Percentiles rank a stretch among this genome's conserved stretches.
phyloP scores from a whole-genome alignment of 83 land plant species.

The Picea mariana region DNA sequence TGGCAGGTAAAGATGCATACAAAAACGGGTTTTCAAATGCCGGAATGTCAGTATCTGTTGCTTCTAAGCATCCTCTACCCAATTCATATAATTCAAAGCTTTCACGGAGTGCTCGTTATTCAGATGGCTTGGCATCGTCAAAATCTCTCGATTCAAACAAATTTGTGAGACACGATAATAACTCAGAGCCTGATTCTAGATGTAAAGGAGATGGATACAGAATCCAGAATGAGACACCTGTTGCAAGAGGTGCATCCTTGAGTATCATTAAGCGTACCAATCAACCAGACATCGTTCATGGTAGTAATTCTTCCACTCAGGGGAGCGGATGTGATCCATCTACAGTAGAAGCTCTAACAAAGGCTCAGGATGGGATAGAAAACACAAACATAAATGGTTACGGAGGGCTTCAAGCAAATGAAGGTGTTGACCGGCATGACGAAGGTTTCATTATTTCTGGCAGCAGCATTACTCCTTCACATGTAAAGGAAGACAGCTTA shows the following conservation, averaged over 20 bases:
- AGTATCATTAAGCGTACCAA: neutral
- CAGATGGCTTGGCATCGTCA: slow-evolving; percentile 3
- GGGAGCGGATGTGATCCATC: slow-evolving; percentile 1
- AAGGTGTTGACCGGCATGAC: neutral
- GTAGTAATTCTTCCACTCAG: neutral
- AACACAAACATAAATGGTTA: neutral
- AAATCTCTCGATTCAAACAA: slow-evolving; percentile 6
- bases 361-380: neutral
- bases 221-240: neutral
- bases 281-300: neutral
- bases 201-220: neutral
- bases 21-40: neutral
- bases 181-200: neutral
- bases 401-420: neutral
- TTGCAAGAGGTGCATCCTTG: too few species aligned
- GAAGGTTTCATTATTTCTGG: neutral
- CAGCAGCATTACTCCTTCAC: slow-evolving; percentile 12
- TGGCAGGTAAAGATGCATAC: slow-evolving; percentile 4
- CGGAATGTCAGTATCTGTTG: neutral
- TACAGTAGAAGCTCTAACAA: neutral
- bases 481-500: neutral
- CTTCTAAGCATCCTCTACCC: slow-evolving; percentile 4
- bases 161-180: neutral
- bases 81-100: neutral
- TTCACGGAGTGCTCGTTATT: neutral